Percentiles rank a stretch among this genome's conserved stretches.
These are phyloP conservation scores for Lodderomyces metapsilosis DNA, from an alignment of 1,139 yeast genomes.

Conservation along the genomic window DNA sequence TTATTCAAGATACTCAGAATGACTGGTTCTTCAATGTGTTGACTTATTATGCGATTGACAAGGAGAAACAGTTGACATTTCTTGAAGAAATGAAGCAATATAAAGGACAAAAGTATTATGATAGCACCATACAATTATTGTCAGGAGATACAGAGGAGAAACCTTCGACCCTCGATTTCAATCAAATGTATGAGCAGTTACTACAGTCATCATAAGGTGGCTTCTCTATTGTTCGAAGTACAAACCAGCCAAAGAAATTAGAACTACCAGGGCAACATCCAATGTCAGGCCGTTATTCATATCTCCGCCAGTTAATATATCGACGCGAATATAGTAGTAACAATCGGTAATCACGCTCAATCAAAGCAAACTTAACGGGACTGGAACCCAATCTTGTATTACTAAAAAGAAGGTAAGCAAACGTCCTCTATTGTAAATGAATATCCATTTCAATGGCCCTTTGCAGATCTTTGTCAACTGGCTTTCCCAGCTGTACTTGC, in stretches of 20 bases:
- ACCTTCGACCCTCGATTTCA: background rate
- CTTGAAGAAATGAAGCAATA: constrained; percentile 14
- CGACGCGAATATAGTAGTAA: too few species aligned
- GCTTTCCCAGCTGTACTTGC: constrained; percentile 7
- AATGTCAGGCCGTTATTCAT: too few species aligned
- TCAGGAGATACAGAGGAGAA: background rate
- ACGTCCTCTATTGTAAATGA: constrained; percentile 16
- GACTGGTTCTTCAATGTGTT: constrained; percentile 24
- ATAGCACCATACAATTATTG: background rate
- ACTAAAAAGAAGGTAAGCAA: too few species aligned
- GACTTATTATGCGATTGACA: constrained; percentile 17
- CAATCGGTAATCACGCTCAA: too few species aligned
- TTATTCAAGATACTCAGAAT: constrained; percentile 23
- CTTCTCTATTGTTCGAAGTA: constrained; percentile 12
- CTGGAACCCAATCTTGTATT: too few species aligned
- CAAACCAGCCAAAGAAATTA: constrained; percentile 17
- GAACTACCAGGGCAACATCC: too few species aligned
- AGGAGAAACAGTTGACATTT: constrained; percentile 13
- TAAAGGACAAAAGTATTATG: constrained; percentile 4
- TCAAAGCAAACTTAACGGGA: too few species aligned
- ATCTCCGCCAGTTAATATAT: too few species aligned
- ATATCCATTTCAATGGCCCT: constrained; percentile 19
- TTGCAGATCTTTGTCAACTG: constrained; percentile 8
- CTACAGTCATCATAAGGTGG: background rate
- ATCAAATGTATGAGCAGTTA: background rate